Evolutionary conservation across 192 early-diverging fungal genomes (phyloP).

Genomic region (Chytriomyces hyalinus): DNA sequence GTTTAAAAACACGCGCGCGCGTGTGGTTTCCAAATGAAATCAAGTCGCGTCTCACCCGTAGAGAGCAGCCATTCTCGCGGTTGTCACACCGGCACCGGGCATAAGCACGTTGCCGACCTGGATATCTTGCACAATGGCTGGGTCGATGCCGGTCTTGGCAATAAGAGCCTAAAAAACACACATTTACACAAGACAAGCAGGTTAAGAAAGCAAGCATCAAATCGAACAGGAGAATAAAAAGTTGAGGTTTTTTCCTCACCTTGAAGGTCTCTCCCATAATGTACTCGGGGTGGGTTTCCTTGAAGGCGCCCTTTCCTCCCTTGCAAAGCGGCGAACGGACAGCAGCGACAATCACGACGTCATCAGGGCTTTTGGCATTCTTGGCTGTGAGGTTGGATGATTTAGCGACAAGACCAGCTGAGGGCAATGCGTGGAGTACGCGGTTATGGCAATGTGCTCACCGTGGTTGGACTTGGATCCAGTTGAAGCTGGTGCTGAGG

Average conservation of each 20-base stretch:
- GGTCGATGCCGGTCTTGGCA: constrained; percentile 81
- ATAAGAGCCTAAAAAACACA: constrained; percentile 55
- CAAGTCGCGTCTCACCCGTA: constrained; percentile 59
- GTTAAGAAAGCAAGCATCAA: no score
- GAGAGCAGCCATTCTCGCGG: constrained; percentile 88
- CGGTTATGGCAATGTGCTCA: neutral
- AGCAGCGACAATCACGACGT: constrained; percentile 91
- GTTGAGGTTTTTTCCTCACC: constrained; percentile 1
- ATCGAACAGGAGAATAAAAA: no score
- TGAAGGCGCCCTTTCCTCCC: constrained; percentile 90
- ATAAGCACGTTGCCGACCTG: constrained; percentile 93
- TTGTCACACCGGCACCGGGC: constrained; percentile 86
- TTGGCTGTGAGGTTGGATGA: constrained; percentile 33
- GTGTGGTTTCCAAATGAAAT: neutral
- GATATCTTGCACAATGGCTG: constrained; percentile 87
- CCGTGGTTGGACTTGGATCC: neutral
- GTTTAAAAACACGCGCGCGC: neutral
- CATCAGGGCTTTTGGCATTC: constrained; percentile 77
- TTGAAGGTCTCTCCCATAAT: constrained; percentile 80
- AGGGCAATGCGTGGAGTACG: neutral
- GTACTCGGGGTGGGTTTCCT: constrained; percentile 78
- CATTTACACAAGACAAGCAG: neutral
- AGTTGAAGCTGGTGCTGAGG: neutral
- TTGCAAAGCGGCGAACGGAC: constrained; percentile 87
- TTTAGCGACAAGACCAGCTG: neutral